Evolutionary conservation across 805 yeast genomes (phyloP), one percentile per base, ranked within the genome.

Genomic region (Myxozyma vanderwaltii): DNA sequence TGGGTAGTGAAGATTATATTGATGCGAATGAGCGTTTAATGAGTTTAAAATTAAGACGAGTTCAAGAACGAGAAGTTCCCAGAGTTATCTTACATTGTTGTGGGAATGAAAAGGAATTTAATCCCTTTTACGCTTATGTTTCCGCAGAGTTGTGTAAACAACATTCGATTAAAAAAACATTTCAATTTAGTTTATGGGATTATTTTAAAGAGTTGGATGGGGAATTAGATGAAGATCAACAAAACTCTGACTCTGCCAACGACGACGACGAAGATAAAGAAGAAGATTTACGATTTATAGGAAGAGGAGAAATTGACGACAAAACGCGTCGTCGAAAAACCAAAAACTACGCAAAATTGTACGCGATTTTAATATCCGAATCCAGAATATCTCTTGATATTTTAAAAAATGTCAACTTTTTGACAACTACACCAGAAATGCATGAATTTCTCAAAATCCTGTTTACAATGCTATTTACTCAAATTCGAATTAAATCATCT

Each of bases 101-200:
- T 17, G 82, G 87, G 1, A 81, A 86, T 68, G 99, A 94, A 73
- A 81, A 86, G 27, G 81, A 82, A 0, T 91, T 87, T 76, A 94
- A 94, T 70, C 97, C 97, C 1, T 94, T 87, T 71, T 94, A 94
- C 72, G 88, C 91, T 0, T 74, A 88, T 24, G 80, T 94, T 35
- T 95, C 96, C 0, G 79, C 79, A 26, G 88, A 88, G 67, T 74
- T 91, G 27, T 88, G 96, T 68, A 85, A 85, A 31, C 82, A 82
- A 23, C 72, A 70, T 58, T 77, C 84, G 1, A 75, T 88, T 72
- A 81, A 88, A 70, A 91, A 91, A 72, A 83, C 96, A 0, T 86
- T 94, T 67, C 97, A 92, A 70, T 91, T 94, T 71, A 77, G 84
- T 67, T 77, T 94, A 41, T 94, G 98, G 98, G 96, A 94, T 72